Evolutionary conservation across 805 yeast genomes (phyloP), one percentile per base, ranked within the genome.

Genomic region (Tetrapisispora arboricola): DNA sequence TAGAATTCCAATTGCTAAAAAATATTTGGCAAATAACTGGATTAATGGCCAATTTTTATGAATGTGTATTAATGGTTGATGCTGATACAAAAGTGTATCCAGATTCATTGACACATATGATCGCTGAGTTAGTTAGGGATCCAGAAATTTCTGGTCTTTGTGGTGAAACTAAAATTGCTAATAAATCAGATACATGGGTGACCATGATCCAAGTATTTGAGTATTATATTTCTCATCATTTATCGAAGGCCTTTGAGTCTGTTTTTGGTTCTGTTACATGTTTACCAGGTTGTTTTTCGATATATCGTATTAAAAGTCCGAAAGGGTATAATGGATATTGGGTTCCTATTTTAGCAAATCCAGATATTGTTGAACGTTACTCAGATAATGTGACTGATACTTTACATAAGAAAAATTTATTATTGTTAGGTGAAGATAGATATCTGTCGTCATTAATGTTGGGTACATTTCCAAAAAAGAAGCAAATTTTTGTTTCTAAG

Each of bases 231-330:
- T 86, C 95, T 4, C 96, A 87, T 63, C 96, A 87, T 64, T 95
- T 84, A 58, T 78, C 95, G 1, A 87, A 87, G 61, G 95, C 95
- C 0, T 87, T 87, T 61, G 96, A 87, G 64, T 80, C 94, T n/a
- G 88, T 83, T 1, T 87, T 87, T 61, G 95, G 95, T 44, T 81
- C 92, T 50, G 96, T 87, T 13, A 87, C 96, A 0, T 87, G 96
- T 72, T 71, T 87, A 46, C 96, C 96, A 0, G 96, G 96, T 30
- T 87, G 96, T 68, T 87, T 87, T 70, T 81, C 84, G 45, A 81
- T 87, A 78, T 87, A 88, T 58, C 73, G 96, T 52, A 84, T 87
- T 58, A 87, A 87, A 61, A 70, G 95, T 0, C 96, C 95, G 19
- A 86, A 85, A 63, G 87, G 88, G 13, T 49, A 66, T 12, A 77